phyloP scores from a whole-genome alignment of 2,329 filamentous ascomycete species.

The Colletotrichum sansevieriae region DNA sequence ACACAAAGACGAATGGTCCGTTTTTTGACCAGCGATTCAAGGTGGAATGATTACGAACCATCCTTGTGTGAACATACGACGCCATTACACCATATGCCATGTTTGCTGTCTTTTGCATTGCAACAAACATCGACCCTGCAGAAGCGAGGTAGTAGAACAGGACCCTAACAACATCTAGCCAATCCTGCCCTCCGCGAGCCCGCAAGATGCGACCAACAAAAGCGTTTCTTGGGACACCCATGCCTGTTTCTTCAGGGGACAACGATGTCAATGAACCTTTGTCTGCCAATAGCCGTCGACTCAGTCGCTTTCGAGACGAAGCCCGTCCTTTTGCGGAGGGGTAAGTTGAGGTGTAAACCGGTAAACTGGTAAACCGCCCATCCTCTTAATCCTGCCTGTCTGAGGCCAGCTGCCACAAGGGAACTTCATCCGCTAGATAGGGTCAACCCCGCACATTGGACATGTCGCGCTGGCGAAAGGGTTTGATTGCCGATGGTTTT shows the following conservation, averaged over 20 bases:
- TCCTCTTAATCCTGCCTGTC: neutral
- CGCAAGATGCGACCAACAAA: neutral
- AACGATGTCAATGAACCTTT: neutral
- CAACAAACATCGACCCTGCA: too few relatives aligned
- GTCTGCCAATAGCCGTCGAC: slow-evolving; percentile 2
- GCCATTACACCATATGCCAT: neutral
- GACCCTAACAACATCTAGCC: neutral
- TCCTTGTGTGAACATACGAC: neutral
- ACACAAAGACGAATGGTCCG: neutral
- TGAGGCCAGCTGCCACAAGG: neutral
- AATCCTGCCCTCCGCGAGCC: neutral
- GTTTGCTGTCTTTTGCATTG: too few relatives aligned
- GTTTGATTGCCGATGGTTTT: neutral
- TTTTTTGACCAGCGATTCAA: neutral
- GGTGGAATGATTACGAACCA: neutral
- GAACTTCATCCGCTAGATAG: neutral
- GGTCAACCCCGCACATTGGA: slow-evolving; percentile 26
- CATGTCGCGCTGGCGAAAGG: neutral
- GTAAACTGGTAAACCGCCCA: too few relatives aligned
- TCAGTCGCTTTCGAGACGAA: neutral
- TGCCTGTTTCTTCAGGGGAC: neutral
- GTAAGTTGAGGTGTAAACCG: too few relatives aligned
- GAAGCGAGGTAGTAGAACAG: too few relatives aligned
- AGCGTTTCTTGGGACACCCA: neutral
- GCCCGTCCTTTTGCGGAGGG: neutral